A percentile compares a stretch with the other conserved stretches of the same genome.
phyloP scores from a whole-genome alignment of 2,329 filamentous ascomycete species.

The Beauveria sp. region DNA sequence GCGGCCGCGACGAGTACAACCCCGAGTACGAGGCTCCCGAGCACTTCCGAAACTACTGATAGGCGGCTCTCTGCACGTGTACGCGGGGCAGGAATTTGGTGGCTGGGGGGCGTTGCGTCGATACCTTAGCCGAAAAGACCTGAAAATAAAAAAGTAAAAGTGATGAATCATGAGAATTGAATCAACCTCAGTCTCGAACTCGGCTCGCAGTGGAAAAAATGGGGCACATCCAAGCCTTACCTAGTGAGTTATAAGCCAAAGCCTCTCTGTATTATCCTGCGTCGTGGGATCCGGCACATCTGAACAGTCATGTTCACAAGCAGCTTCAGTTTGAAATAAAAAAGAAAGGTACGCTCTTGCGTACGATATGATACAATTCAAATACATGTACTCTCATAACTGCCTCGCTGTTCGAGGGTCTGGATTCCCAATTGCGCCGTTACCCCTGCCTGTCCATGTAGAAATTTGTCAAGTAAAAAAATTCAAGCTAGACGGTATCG shows the following conservation, averaged over 20 bases:
- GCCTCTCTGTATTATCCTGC: too few relatives aligned
- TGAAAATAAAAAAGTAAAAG: neutral
- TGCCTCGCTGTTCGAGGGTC: conserved; percentile 5
- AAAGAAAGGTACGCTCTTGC: neutral
- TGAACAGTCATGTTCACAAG: neutral
- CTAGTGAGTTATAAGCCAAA: too few relatives aligned
- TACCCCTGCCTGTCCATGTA: conserved; percentile 9
- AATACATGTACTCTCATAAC: neutral
- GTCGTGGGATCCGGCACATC: too few relatives aligned
- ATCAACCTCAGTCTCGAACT: too few relatives aligned
- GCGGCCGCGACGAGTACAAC: conserved; percentile 43
- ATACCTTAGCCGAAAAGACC: neutral
- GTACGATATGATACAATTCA: conserved; percentile 8
- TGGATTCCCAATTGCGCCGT: conserved; percentile 14
- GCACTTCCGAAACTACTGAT: neutral
- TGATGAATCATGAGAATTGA: neutral
- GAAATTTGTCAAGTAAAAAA: conserved; percentile 8
- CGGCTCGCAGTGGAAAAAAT: too few relatives aligned
- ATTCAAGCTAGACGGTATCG: conserved; percentile 18
- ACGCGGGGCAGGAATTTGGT: too few relatives aligned
- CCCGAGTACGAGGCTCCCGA: conserved; percentile 23
- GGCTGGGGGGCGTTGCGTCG: too few relatives aligned
- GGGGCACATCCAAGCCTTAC: too few relatives aligned
- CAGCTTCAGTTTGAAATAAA: neutral
- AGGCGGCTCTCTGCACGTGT: neutral